Evolutionary conservation across 768 basidiomycete genomes (phyloP).

Genomic region (Chiua virens): DNA sequence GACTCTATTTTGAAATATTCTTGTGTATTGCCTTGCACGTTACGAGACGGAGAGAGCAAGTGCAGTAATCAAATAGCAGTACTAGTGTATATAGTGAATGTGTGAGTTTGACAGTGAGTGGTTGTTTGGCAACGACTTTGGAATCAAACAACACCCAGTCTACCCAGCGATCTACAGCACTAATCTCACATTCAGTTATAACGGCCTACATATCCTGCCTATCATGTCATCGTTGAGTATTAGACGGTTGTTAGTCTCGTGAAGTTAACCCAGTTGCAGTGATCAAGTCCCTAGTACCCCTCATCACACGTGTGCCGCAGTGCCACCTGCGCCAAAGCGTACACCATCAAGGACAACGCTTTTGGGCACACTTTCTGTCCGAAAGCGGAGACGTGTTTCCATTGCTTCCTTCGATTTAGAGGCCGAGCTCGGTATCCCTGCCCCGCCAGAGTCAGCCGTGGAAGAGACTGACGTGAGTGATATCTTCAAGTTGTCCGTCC

Average conservation of each 20-base stretch:
- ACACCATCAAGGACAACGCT: slow-evolving; percentile 37
- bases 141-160: slow-evolving; percentile 22
- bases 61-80: not conserved
- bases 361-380: slow-evolving; percentile 39
- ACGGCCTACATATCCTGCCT: not conserved
- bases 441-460: slow-evolving; percentile 15
- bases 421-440: slow-evolving; percentile 29
- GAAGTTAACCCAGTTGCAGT: slow-evolving; percentile 22
- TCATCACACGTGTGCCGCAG: slow-evolving; percentile 13
- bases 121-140: slow-evolving; percentile 29
- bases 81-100: too few relatives aligned
- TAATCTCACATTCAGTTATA: not conserved
- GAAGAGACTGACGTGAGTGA: slow-evolving; percentile 31
- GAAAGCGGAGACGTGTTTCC: slow-evolving; percentile 45
- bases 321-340: slow-evolving; percentile 34
- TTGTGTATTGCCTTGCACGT: too few relatives aligned
- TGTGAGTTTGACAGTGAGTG: not conserved
- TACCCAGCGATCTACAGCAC: not conserved
- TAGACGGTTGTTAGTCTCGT: slow-evolving; percentile 1
- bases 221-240: slow-evolving; percentile 34
- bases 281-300: slow-evolving; percentile 28
- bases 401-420: slow-evolving; percentile 38
- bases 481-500: not conserved
- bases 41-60: not conserved
- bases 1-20: too few relatives aligned